Base-by-base conservation (phyloP, 345 rosid species). In the Gossypium mustelinum region DNA sequence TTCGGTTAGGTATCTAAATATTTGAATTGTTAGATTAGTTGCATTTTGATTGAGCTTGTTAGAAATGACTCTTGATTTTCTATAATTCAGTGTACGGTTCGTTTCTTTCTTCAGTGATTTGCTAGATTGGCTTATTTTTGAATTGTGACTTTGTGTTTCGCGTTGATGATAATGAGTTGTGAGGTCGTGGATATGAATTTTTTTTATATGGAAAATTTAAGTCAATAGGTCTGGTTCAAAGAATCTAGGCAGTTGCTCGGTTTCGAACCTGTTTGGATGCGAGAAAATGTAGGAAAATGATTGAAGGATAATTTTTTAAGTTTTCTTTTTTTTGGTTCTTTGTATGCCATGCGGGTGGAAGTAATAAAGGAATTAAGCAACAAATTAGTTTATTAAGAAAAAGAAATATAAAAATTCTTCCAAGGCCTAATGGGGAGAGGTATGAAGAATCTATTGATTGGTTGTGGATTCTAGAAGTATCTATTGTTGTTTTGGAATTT, bases 31-130 rank as follows among this genome's bases (percentile, higher is more conserved):
- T 56, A 57, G 57, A 63, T 57, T 70, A 34, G 34, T 75, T n/a
- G 52, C 75, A 22, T 62, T 55, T 80, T 76, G 70, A 70, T 66
- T 48, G 55, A 69, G 72, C 75, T 3, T 56, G 14, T 59, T 45
- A 39, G 72, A 8, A 68, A 73, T 57, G 3, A 17, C 13, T 22
- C 14, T 24, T 54, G 1, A 60, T 64, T n/a, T 50, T 5, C 47
- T 9, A 61, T 65, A 22, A 2, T 45, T 22, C 51, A 70, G 27
- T 78, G 16, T 14, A 24, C 9, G 20, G 41, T 45, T 3, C 2
- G 25, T 8, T 48, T 50, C 61, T 54, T 51, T 66, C 27, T 57
- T 66, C 51, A 11, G 20, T 64, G 69, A 41, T 63, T 63, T 64
- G 45, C 14, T 60, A 52, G 67, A 45, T 72, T 74, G 11, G 27